Base-by-base conservation (phyloP, 2,329 filamentous ascomycete species). In the Botrytis deweyae region DNA sequence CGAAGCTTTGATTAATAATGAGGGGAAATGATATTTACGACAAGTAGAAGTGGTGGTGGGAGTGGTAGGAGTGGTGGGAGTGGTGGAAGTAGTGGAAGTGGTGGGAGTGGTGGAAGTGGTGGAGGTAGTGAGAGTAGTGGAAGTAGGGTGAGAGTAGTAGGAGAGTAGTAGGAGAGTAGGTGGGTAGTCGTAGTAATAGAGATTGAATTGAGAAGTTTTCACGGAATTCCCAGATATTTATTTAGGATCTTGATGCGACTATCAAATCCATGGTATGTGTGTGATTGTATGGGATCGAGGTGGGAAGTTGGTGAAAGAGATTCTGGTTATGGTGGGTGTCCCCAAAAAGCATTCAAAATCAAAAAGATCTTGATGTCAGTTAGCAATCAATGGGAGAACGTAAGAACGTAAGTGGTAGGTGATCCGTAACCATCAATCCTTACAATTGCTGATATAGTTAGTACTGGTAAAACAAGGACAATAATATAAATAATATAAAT, bases 1-100 rank as follows among this genome's bases (percentile, higher is more conserved):
- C 59, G 33, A 62, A 38, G 20, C 59, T 64, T 44, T 64, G 62
- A 64, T 64, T 44, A 18, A 64, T 64, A 42, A 64, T 64, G 62
- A 64, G 62, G 38, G 62, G 20, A n/a, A 40, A 20, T 29, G 25
- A 29, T 44, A 16, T 29, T 64, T 64, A 18, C 25, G 25, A 42
- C 9, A 40, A 25, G 59, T 62, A 40, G 22, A 25, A 49, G 46
- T 49, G 20, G 49, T 52, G 22, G 49, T n/a, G 10, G 25, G 22
- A 52, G 49, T n/a, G 10, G 49, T 14, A 4, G 25, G 49, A n/a
- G 49, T n/a, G 12, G 49, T n/a, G 4, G 12, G 5, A n/a, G 49
- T n/a, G 1, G 46, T 14, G 1, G 4, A 3, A 4, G 20, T 49
- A 10, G 22, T 49, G 22, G 25, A 9, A 25, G 9, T 49, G 25